Base-by-base conservation (phyloP, 148 eudicot species). In the Cornus controversa region DNA sequence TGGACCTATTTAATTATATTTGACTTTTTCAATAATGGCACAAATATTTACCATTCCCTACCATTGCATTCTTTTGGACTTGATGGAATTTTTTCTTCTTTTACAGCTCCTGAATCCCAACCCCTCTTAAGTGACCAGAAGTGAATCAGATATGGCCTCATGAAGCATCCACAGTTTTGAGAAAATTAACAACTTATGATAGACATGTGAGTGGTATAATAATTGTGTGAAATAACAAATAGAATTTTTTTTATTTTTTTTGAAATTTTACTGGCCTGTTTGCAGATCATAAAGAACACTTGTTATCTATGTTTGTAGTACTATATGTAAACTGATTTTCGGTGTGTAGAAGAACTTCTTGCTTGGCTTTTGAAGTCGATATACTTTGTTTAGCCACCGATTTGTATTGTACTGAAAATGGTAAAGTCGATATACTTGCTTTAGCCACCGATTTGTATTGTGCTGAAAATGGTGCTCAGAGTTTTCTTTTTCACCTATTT, bases 31-130 rank as follows among this genome's bases (percentile, higher is more conserved):
- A 40, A 9, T 22, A 68, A 22, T 18, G 71, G 20, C 34, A 20
- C 36, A 9, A 11, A 27, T 1, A 34, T 3, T 25, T 26, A 26
- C 31, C 22, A 11, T 65, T 25, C 3, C 37, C 45, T 53, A 37
- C 27, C 26, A 26, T 47, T 67, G 69, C 28, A 37, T 31, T 71
- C 25, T 60, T 22, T 63, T 65, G 64, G 25, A 40, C 72, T 75
- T 2, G 65, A 66, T 28, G 5, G 66, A 23, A 60, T 40, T 16
- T n/a, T 65, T 42, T 77, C 65, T 14, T 69, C 23, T 58, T 75
- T 77, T 69, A 54, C 89, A 91, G 94, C 80, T 78, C 70, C 88
- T 69, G 76, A 72, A 80, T 77, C 92, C 78, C 86, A 84, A 80
- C 92, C 91, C 8, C 94, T 87, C 75, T 72, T 91, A 24, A 76